Percentiles rank a stretch among this genome's conserved stretches.
Conservation (phyloP, 192 early-diverging fungal genomes). For the Podila verticillata region DNA sequence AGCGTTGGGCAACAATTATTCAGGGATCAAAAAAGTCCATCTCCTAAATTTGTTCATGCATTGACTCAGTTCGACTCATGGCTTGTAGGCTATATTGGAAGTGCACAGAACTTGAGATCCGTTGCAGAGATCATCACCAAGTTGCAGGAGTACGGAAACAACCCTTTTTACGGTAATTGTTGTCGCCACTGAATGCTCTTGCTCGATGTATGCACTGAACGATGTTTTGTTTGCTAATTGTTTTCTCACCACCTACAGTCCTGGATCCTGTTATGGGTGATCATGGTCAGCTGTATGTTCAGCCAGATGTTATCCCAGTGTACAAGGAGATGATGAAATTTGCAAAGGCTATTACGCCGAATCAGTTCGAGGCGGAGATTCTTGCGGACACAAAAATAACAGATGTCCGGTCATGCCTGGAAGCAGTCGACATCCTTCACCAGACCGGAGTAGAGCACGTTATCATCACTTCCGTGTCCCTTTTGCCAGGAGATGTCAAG, state of each 20-base stretch:
- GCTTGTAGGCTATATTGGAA: slow-evolving; percentile 82
- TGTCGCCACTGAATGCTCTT: no score
- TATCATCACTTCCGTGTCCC: slow-evolving; percentile 79
- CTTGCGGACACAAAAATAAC: slow-evolving; percentile 67
- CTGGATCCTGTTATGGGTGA: slow-evolving; percentile 95
- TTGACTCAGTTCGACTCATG: neutral
- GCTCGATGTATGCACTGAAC: neutral
- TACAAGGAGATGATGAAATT: slow-evolving; percentile 77
- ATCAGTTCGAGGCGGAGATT: slow-evolving; percentile 88
- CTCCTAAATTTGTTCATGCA: neutral
- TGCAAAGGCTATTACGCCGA: slow-evolving; percentile 87
- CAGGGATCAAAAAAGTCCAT: neutral
- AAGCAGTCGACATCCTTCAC: slow-evolving; percentile 74
- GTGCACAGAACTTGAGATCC: slow-evolving; percentile 65
- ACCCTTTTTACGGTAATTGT: slow-evolving; percentile 61
- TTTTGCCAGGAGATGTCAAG: slow-evolving; percentile 48
- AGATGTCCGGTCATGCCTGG: slow-evolving; percentile 59
- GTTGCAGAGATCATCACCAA: slow-evolving; percentile 65
- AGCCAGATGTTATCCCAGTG: slow-evolving; percentile 76
- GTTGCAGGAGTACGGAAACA: slow-evolving; percentile 57
- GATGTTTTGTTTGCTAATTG: neutral
- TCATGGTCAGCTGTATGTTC: slow-evolving; percentile 84
- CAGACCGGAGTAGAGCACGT: slow-evolving; percentile 69
- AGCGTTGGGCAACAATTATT: no score
- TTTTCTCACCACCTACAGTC: slow-evolving; percentile 43